phyloP scores from a whole-genome alignment of 2,329 filamentous ascomycete species.

The Biscogniauxia marginata region DNA sequence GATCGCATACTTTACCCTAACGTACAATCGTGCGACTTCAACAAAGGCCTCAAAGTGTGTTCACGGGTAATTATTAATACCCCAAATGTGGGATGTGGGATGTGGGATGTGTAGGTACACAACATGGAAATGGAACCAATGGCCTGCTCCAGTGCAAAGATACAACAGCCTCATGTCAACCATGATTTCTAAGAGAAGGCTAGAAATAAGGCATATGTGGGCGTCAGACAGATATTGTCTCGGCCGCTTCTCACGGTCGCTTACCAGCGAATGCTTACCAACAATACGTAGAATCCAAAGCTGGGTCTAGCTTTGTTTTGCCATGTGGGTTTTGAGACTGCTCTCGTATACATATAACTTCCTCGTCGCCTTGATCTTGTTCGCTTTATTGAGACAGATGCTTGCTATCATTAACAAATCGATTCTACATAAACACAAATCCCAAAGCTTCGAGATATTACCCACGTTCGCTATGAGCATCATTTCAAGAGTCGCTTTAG shows the following conservation, averaged over 20 bases:
- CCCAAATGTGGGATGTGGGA: neutral
- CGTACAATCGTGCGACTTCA: neutral
- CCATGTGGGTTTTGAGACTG: neutral
- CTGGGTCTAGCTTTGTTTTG: neutral
- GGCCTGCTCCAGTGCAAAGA: neutral
- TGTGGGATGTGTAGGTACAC: neutral
- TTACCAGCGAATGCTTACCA: neutral
- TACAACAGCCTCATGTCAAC: neutral
- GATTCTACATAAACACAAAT: neutral
- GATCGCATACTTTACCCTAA: neutral
- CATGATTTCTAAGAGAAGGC: neutral
- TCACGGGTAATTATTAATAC: neutral
- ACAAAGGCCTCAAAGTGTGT: neutral
- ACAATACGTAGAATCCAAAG: neutral
- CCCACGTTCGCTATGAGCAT: conserved; percentile 10
- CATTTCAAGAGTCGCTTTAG: conserved; percentile 17
- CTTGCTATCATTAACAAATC: neutral
- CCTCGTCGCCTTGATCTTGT: neutral
- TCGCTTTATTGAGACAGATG: neutral
- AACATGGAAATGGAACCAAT: neutral
- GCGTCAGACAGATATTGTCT: neutral
- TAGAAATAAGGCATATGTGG: neutral
- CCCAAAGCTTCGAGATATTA: neutral
- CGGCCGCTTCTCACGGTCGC: neutral
- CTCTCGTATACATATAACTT: neutral